Evolutionary conservation across 2,329 filamentous ascomycete genomes (phyloP).

Genomic region (Botrytis aclada): DNA sequence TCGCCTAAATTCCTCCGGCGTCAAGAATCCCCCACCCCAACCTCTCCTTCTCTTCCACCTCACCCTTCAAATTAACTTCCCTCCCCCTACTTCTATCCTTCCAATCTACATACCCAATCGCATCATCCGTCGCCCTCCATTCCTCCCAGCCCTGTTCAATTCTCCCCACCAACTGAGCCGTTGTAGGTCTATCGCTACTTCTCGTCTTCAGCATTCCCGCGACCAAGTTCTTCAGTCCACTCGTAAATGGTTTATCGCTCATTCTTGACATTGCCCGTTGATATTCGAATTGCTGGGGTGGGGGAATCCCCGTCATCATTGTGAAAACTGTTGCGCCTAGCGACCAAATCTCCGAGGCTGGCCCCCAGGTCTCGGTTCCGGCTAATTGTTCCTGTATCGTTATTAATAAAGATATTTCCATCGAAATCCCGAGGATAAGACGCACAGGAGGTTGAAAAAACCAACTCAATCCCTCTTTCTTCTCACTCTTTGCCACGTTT

Average conservation of each 20-base stretch:
- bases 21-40: conserved; percentile 5
- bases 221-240: conserved; percentile 28
- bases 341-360: conserved; percentile 31
- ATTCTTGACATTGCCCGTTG: conserved; percentile 32
- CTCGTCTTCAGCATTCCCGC: conserved; percentile 28
- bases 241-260: conserved; percentile 30
- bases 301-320: conserved; percentile 37
- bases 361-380: conserved; percentile 24
- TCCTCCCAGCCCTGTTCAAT: conserved; percentile 27
- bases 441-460: conserved; percentile 7
- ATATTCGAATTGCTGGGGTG: conserved; percentile 28
- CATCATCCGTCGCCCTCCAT: conserved; percentile 31
- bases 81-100: background rate
- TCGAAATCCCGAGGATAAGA: fast-evolving
- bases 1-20: background rate
- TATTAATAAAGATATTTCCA: background rate
- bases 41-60: background rate
- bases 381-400: conserved; percentile 31
- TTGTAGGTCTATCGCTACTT: conserved; percentile 25
- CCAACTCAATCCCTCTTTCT: conserved; percentile 20
- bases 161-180: conserved; percentile 24
- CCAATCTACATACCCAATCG: conserved; percentile 28
- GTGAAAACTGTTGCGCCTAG: conserved; percentile 34
- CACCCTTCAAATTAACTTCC: conserved; percentile 2
- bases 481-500: conserved; percentile 22